These are phyloP conservation scores for Pyrus hybrid DNA, from an alignment of 331 rosid species.

Conservation along the genomic window DNA sequence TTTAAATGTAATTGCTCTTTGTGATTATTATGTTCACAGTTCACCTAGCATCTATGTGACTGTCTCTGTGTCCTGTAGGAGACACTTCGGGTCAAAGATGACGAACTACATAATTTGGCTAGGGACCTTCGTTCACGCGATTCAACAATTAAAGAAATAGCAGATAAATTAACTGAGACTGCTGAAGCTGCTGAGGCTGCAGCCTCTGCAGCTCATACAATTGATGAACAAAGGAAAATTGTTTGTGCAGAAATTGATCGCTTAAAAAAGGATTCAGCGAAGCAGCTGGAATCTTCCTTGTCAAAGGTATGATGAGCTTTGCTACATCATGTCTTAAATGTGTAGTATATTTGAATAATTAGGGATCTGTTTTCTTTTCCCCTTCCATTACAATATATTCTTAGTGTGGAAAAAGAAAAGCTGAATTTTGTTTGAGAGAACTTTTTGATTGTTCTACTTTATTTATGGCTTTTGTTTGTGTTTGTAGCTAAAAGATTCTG, in stretches of 20 bases:
- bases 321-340: neutral
- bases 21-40: neutral
- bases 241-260: conserved; percentile 73
- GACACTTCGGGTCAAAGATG: conserved; percentile 89
- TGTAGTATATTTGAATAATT: neutral
- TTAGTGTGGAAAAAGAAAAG: neutral
- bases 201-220: conserved; percentile 91
- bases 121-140: conserved; percentile 89
- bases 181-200: conserved; percentile 99
- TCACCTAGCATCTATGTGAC: conserved; percentile 12
- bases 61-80: conserved; percentile 45
- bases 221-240: conserved; percentile 86
- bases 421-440: neutral
- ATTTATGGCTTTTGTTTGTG: conserved; percentile 2
- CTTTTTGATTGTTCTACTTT: neutral
- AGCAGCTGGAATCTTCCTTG: conserved; percentile 46
- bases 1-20: conserved; percentile 1
- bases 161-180: conserved; percentile 90
- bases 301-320: conserved; percentile 45
- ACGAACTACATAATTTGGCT: conserved; percentile 88
- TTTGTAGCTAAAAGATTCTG: conserved; percentile 60
- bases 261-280: conserved; percentile 47
- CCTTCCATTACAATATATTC: neutral
- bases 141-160: conserved; percentile 87
- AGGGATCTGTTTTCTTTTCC: neutral